These are phyloP conservation scores for Gracilaria gracilis DNA, from an alignment of 23 red algal genomes.

Conservation along the genomic window DNA sequence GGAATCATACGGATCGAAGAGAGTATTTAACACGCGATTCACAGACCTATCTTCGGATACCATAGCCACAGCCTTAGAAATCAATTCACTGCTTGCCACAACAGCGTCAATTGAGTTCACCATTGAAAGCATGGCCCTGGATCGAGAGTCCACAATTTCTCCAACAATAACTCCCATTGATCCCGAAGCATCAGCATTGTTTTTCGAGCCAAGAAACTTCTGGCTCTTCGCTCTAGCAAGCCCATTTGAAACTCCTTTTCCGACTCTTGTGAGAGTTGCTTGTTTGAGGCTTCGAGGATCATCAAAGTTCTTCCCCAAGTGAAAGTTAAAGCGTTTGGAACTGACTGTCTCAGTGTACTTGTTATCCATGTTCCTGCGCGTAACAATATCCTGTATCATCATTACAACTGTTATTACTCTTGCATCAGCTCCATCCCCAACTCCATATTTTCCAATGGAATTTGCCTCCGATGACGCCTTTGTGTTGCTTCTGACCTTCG, in stretches of 20 bases:
- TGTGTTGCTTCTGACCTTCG: slow-evolving; percentile 30
- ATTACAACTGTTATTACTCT: slow-evolving; percentile 73
- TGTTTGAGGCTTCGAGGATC: slow-evolving; percentile 38
- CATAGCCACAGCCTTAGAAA: slow-evolving; percentile 77
- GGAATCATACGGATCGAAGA: slow-evolving; percentile 68
- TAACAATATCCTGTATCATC: slow-evolving; percentile 75
- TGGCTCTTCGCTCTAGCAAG: slow-evolving; percentile 62
- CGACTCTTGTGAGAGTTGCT: not conserved
- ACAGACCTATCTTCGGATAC: slow-evolving; percentile 71
- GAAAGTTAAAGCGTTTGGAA: not conserved
- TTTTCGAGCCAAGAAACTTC: slow-evolving; percentile 59
- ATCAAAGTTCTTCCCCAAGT: slow-evolving; percentile 16
- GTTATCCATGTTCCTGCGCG: slow-evolving; percentile 11
- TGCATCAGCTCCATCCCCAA: slow-evolving; percentile 55
- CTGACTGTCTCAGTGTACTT: slow-evolving; percentile 8
- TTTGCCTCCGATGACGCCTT: slow-evolving; percentile 27
- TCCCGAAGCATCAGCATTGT: slow-evolving; percentile 4
- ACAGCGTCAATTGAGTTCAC: slow-evolving; percentile 74
- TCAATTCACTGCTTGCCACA: slow-evolving; percentile 67
- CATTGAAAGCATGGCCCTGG: slow-evolving; percentile 66
- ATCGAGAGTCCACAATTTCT: slow-evolving; percentile 74
- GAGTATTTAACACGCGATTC: slow-evolving; percentile 62
- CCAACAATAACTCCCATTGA: slow-evolving; percentile 67
- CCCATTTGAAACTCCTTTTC: slow-evolving; percentile 6
- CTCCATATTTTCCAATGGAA: slow-evolving; percentile 22